phyloP scores from a whole-genome alignment of 495 filamentous ascomycete species.

The Annulohypoxylon maeteangense region DNA sequence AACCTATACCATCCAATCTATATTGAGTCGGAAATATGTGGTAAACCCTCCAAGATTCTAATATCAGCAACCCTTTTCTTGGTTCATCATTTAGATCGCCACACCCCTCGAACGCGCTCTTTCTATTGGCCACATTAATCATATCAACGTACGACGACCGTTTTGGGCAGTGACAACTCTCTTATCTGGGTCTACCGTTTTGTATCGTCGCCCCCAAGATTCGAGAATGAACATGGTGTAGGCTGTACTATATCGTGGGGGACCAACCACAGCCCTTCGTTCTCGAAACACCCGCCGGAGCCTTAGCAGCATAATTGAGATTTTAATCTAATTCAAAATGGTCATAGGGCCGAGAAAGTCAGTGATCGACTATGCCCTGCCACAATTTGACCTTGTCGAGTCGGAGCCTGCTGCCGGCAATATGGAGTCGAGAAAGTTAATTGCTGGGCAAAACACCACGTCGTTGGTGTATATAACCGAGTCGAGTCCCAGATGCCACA shows the following conservation, averaged over 20 bases:
- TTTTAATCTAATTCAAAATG: conserved; percentile 45
- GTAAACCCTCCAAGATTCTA: conserved; percentile 21
- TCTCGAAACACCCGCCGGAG: conserved; percentile 43
- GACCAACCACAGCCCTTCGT: conserved; percentile 26
- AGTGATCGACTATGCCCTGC: conserved; percentile 41
- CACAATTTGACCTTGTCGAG: conserved; percentile 30
- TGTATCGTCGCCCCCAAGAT: conserved; percentile 27
- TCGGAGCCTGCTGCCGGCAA: conserved; percentile 43
- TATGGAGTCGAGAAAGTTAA: conserved; percentile 33
- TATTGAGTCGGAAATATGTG: conserved; percentile 35
- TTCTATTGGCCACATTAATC: conserved; percentile 26
- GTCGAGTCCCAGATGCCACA: conserved; percentile 27
- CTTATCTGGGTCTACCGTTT: conserved; percentile 9
- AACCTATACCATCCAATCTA: conserved; percentile 42
- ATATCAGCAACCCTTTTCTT: conserved; percentile 27
- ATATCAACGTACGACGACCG: conserved; percentile 13
- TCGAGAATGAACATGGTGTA: conserved; percentile 27
- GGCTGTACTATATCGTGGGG: conserved; percentile 11
- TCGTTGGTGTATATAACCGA: conserved; percentile 38
- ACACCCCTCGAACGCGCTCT: background rate
- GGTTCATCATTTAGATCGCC: conserved; percentile 36
- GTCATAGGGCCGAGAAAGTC: conserved; percentile 38
- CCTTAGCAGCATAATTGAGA: conserved; percentile 24
- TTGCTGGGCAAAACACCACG: conserved; percentile 17
- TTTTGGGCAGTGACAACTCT: conserved; percentile 34